Base-by-base conservation (phyloP, 2,329 filamentous ascomycete genomes). In the Diplodia scrobiculata region DNA sequence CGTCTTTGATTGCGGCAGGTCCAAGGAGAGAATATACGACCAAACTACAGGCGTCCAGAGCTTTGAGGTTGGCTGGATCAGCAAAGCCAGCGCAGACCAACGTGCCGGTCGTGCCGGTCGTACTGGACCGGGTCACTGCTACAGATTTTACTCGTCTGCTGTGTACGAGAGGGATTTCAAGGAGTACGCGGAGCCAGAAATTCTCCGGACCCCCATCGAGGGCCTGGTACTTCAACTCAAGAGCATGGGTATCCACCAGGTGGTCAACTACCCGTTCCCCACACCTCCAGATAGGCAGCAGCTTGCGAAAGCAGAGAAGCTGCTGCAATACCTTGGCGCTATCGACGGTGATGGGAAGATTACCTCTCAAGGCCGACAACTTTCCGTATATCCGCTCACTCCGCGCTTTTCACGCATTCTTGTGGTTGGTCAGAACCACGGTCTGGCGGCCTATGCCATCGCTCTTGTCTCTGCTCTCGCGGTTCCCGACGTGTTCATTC, bases 1-100 rank as follows among this genome's bases (percentile, higher is more conserved):
- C 74, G 95, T 99, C 9, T 97, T 99, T 69, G 94, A 98, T 77
- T 93, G 91, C 70, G 95, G 95, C 38, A 85, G 96, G 59, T 90
- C 91, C 41, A 99, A 99, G 77, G 93, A 97, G 76, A 89, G 94
- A 69, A 90, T 89, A 67, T 98, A 95, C 73, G 91, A 98, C 74
- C 84, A 87, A n/a, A 81, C 86, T 11, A 97, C 91, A 9, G 94
- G 94, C 3, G 94, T 99, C 0, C 95, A 99, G 76, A 97, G 90
- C 73, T 99, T 97, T 75, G 91, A 97, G 72, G 87, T 99, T 63
- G 90, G 90, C 48, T 99, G 94, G 92, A 96, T 98, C 75, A 97
- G 93, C 80, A 98, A 99, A 80, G 95, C 95, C 32, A 96, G 92
- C 75, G 94, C 95, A 7, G 91, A 89, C 70, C 95, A 99, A 78